phyloP scores from a whole-genome alignment of 306 rosid species.

The Rosa chinensis region DNA sequence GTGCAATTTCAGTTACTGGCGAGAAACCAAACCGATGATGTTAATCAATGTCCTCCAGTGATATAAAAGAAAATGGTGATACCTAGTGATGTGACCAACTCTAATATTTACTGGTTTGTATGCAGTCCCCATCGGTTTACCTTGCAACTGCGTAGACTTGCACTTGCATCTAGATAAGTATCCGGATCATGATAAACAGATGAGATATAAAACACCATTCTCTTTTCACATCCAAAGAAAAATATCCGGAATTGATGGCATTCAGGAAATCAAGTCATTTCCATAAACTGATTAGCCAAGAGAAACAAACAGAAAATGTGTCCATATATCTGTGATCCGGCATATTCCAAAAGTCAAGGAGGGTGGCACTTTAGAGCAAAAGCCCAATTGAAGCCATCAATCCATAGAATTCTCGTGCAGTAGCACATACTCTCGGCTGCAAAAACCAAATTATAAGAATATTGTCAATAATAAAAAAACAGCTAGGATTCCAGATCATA shows the following conservation, averaged over 20 bases:
- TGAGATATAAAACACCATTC: background rate
- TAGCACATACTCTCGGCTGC: conserved; percentile 96
- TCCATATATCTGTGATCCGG: background rate
- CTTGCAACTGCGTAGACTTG: background rate
- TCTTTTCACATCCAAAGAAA: background rate
- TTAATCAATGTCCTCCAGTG: background rate
- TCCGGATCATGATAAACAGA: background rate
- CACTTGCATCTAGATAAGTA: background rate
- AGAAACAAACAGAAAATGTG: conserved; percentile 15
- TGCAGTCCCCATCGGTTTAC: background rate
- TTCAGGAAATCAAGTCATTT: background rate
- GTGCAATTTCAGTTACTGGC: too few relatives aligned
- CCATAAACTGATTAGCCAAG: conserved; percentile 2
- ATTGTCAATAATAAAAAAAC: background rate
- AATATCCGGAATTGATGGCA: background rate
- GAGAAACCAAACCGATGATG: background rate
- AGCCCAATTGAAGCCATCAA: conserved; percentile 22
- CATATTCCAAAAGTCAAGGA: conserved; percentile 6
- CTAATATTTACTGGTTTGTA: background rate
- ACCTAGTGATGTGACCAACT: background rate
- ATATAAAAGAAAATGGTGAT: background rate
- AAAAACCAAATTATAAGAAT: conserved; percentile 21
- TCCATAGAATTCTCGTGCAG: conserved; percentile 78
- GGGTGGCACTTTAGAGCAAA: background rate
- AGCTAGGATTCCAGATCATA: background rate